Base-by-base conservation (phyloP, 2,329 filamentous ascomycete genomes). In the Epichloe gansuensis region DNA sequence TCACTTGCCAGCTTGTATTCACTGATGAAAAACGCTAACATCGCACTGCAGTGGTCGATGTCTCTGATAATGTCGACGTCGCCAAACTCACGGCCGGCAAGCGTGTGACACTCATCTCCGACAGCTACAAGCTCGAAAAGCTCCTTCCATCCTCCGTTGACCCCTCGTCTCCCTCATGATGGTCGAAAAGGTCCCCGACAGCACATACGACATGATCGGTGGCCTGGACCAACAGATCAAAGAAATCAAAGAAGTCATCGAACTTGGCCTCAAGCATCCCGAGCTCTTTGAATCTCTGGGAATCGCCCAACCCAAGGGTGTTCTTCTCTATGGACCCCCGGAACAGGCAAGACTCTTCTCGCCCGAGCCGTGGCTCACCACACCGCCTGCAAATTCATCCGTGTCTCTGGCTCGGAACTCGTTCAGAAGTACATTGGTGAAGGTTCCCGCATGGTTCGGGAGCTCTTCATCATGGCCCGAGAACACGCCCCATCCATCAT, bases 181-280 rank as follows among this genome's bases (percentile, higher is more conserved):
- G 93, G 93, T 98, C 50, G 93, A 98, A 69, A 98, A 98, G 78
- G 93, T 98, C 15, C 93, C 93, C 15, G 93, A 98, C 77, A 96
- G 90, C 75, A 98, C 93, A 67, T 98, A 98, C 77, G 93, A 98
- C 74, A 98, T 98, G 93, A 98, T 98, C 69, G 93, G 93, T 73
- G 93, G 93, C 60, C 76, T 98, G 57, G 93, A 98, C 68, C 91
- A 98, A 70, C 93, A 98, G 69, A 97, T 98, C 76, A 97, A 98
- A 75, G 93, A 98, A 69, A 98, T 98, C 78, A 98, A 98, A 75
- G 93, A 98, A 73, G 93, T 98, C 63, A 97, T 98, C 69, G 93
- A 98, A 75, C 85, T 98, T 45, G 93, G 93, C 59, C 82, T 98
- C 57, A 96, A 97, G 76, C 93, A 98, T 70, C 93, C 93, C 5